Base-by-base conservation (phyloP, 2,329 filamentous ascomycete species). In the Pseudogymnoascus sp. region DNA sequence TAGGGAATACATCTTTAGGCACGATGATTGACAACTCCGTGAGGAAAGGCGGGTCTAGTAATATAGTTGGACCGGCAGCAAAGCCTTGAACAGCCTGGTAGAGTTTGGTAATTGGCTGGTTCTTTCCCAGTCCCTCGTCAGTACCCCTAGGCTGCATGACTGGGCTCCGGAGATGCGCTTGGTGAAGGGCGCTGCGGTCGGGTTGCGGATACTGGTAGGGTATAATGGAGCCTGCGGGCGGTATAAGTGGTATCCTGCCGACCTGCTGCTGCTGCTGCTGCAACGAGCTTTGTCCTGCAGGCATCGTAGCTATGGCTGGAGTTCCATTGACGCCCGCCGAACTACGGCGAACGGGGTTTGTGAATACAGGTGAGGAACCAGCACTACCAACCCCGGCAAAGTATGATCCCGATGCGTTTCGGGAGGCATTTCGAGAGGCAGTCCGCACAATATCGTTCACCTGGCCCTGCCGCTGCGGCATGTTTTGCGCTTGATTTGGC, bases 11-110 rank as follows among this genome's bases (percentile, higher is more conserved):
- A 7, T 17, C 50, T 7, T 64, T 58, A 5, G 67, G 31, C 21
- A 72, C 41, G 1, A 69, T 63, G 26, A 81, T 69, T 2, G 68
- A 61, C 37, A 80, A 76, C 7, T 69, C 68, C 5, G 64, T 76
- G 29, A 62, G 66, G 62, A 62, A 74, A 72, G 3, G 67, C 67
- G 50, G 69, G 15, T 62, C 59, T 2, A 63, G 57, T 4, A 73
- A 62, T 35, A 65, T 66, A 1, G 60, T 69, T 0, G 87, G 87
- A 1, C 66, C 64, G 5, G 82, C 67, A 1, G 77, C 74, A 61
- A 86, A 82, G 0, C 70, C 72, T 63, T 78, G 78, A 15, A 88
- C 73, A 58, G 78, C 81, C 64, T 87, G 84, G 67, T 87, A 89
- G 59, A 59, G 70, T 65, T 62, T 71, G 4, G 64, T 67, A 9